These are phyloP conservation scores for Brassica rapa DNA, from an alignment of 345 rosid species.

Conservation along the genomic window DNA sequence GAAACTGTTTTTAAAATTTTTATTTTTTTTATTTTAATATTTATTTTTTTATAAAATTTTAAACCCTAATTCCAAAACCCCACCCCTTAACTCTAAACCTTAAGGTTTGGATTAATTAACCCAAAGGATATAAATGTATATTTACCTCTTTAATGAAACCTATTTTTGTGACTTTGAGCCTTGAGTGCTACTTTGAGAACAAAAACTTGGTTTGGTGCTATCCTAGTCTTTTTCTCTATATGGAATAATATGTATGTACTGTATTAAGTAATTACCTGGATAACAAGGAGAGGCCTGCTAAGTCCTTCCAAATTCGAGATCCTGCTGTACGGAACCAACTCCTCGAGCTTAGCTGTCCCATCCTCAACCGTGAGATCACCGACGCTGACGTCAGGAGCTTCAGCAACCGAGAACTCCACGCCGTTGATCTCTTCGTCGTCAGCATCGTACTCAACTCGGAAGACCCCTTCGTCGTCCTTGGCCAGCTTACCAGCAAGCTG, in stretches of 20 bases:
- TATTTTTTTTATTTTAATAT: no score
- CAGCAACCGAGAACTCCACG: conserved; percentile 72
- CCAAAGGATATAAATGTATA: no score
- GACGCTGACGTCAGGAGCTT: conserved; percentile 55
- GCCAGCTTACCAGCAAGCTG: conserved; percentile 85
- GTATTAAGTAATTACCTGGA: conserved; percentile 59
- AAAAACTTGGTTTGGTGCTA: no score
- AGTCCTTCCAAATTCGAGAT: conserved; percentile 79
- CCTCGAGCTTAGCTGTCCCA: conserved; percentile 55
- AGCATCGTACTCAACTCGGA: conserved; percentile 73
- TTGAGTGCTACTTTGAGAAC: no score
- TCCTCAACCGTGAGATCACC: conserved; percentile 72
- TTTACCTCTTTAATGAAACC: no score
- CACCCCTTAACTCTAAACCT: no score
- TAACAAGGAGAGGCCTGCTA: conserved; percentile 60
- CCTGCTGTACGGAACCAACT: conserved; percentile 67
- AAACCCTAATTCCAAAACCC: no score
- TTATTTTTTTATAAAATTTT: no score
- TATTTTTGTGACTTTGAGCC: no score
- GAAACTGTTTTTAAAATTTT: no score
- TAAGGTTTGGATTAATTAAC: no score
- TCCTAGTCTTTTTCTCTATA: background rate
- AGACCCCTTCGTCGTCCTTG: conserved; percentile 80
- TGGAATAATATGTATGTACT: background rate
- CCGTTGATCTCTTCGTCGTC: conserved; percentile 56